These are phyloP conservation scores for Galerina marginata DNA, from an alignment of 768 basidiomycete species.

Conservation along the genomic window DNA sequence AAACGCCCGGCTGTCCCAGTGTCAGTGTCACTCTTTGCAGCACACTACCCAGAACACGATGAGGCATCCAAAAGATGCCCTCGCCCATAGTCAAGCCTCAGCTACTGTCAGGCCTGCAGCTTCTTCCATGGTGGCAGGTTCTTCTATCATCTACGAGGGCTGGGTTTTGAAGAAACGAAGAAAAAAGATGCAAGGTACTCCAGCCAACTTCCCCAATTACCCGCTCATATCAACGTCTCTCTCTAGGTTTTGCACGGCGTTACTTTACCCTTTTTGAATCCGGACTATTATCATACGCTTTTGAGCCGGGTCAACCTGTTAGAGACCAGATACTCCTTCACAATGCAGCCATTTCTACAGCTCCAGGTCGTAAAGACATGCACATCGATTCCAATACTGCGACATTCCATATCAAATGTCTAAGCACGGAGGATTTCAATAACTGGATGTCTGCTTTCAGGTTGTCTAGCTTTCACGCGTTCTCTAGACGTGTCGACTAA, in stretches of 20 bases:
- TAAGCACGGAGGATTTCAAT: slow-evolving; percentile 72
- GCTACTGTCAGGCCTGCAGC: slow-evolving; percentile 16
- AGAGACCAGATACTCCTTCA: slow-evolving; percentile 73
- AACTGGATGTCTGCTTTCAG: slow-evolving; percentile 79
- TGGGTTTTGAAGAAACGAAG: slow-evolving; percentile 88
- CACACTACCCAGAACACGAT: neutral
- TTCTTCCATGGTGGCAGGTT: slow-evolving; percentile 15
- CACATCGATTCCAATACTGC: slow-evolving; percentile 78
- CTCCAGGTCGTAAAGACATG: slow-evolving; percentile 76
- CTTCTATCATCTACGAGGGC: slow-evolving; percentile 56
- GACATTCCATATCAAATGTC: slow-evolving; percentile 84
- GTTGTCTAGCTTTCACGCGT: slow-evolving; percentile 39
- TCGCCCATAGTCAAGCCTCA: slow-evolving; percentile 11
- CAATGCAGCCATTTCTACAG: slow-evolving; percentile 79
- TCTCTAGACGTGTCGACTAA: slow-evolving; percentile 11
- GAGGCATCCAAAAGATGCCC: slow-evolving; percentile 5
- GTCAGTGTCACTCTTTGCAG: neutral
- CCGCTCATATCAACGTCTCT: neutral
- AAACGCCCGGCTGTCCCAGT: slow-evolving; percentile 8
- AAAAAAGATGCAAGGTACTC: slow-evolving; percentile 85
- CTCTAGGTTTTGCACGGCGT: slow-evolving; percentile 80
- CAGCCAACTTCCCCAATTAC: neutral
- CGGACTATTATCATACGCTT: slow-evolving; percentile 76
- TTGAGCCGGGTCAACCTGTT: slow-evolving; percentile 71
- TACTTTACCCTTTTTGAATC: slow-evolving; percentile 75